Conservation (phyloP, 2,329 filamentous ascomycete species). For the Nemania sp. region DNA sequence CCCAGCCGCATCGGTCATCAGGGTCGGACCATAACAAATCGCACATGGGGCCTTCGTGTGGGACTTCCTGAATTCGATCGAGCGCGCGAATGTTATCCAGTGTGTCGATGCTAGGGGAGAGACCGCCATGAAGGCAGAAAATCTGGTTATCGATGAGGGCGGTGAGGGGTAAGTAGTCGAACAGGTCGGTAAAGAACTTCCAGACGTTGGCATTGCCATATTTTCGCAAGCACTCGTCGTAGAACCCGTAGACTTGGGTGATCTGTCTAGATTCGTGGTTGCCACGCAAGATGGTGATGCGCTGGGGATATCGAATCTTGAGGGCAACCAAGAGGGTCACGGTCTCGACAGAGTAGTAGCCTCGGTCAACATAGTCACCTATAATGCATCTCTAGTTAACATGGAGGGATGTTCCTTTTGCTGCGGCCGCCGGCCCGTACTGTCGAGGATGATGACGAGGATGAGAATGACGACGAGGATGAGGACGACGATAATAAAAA, state of each 20-base stretch:
- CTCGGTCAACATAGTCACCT: conserved; percentile 98
- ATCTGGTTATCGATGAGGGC: conserved; percentile 99
- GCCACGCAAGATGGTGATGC: conserved; percentile 97
- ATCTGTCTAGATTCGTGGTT: conserved; percentile 99
- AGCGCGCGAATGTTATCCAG: conserved; percentile 94
- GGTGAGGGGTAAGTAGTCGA: conserved; percentile 96
- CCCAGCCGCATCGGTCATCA: conserved; percentile 95
- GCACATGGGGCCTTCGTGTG: conserved; percentile 97
- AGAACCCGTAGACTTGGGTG: conserved; percentile 98
- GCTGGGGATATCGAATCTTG: conserved; percentile 96
- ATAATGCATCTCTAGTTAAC: conserved; percentile 23
- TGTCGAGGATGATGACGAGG: not conserved
- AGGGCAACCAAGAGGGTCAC: conserved; percentile 94
- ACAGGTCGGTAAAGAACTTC: conserved; percentile 99
- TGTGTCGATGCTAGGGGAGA: conserved; percentile 95
- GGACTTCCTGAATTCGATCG: conserved; percentile 97
- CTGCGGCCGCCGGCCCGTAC: not conserved
- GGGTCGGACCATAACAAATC: conserved; percentile 98
- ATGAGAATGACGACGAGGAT: not conserved
- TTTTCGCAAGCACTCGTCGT: conserved; percentile 98
- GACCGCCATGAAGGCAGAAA: conserved; percentile 95
- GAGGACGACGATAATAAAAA: not conserved
- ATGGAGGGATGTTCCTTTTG: not conserved
- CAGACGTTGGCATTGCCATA: conserved; percentile 99
- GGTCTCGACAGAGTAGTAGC: conserved; percentile 98